Conservation (phyloP, 345 rosid genomes). For the Eucalyptus decipiens region DNA sequence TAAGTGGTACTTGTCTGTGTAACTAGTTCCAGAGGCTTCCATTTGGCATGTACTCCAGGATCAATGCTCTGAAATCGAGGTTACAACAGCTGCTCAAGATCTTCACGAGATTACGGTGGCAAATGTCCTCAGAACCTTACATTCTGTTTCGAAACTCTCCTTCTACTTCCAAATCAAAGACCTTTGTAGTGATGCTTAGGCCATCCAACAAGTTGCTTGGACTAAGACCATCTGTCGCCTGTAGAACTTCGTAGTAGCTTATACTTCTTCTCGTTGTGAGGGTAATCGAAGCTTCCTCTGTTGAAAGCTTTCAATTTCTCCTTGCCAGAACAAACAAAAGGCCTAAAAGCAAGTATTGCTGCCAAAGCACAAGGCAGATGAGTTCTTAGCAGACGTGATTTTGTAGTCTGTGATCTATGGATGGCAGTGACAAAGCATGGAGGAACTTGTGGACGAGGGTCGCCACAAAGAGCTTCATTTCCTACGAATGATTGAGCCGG, state of each 20-base stretch:
- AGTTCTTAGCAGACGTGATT: background rate
- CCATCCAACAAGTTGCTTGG: background rate
- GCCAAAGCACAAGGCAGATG: background rate
- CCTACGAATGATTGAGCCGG: background rate
- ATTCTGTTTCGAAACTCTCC: background rate
- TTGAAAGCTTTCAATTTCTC: background rate
- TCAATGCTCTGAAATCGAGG: background rate
- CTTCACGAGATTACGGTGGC: background rate
- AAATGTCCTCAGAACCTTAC: background rate
- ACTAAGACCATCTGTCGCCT: background rate
- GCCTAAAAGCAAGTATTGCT: background rate
- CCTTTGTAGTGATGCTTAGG: background rate
- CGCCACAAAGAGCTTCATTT: background rate
- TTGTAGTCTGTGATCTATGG: background rate
- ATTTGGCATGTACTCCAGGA: background rate
- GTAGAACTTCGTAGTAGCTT: background rate
- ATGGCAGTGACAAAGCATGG: background rate
- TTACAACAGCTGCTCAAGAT: background rate
- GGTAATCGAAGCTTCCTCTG: background rate
- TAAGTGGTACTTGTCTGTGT: background rate
- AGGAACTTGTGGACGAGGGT: background rate
- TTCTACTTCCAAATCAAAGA: background rate
- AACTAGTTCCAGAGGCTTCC: background rate
- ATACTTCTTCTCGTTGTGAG: background rate
- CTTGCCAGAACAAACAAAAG: background rate